Base-by-base conservation (phyloP, 192 early-diverging fungal genomes). In the Umbelopsis sp. region DNA sequence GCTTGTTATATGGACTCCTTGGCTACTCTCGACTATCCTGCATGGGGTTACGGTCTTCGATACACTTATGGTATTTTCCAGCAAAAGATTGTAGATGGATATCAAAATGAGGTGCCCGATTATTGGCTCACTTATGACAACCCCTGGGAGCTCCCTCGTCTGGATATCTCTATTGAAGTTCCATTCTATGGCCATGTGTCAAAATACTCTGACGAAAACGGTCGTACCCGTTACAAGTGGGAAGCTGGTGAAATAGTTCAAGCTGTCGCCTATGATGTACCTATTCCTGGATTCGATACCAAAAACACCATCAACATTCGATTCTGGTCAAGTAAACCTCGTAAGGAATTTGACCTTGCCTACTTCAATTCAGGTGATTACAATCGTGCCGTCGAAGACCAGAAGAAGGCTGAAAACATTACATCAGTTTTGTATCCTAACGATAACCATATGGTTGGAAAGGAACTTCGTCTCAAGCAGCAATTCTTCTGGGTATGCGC, bases 51-150 rank as follows among this genome's bases (percentile, higher is more conserved):
- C 70, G 97, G 97, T 54, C 91, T 99, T 69, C 90, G 97, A 43
- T 99, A 97, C 86, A 93, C 90, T 66, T 99, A 99, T 82, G 97
- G 97, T 77, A 98, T 99, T 84, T 99, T 99, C 87, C 92, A 99
- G 83, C 97, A 99, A 83, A 87, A 90, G 69, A 94, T 98, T 73
- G 85, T 95, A 50, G 95, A 99, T 72, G 97, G 97, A 6, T 97
- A 92, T 81, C 97, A 99, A 79, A 90, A 89, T 21, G 96, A 99
- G 79, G 87, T 84, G 45, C 96, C 96, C 17, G 97, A 99, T 82
- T 96, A 96, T 82, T 99, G 97, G 97, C 88, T 99, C 50, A 94
- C 92, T 74, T 91, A 93, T 80, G 94, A 94, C 69, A 99, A 99
- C 78, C 96, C 97, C 20, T 99, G 97, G 97, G 95, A 98, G 77